Conservation (phyloP, 257 asterid genomes). For the Fraxinus anomala region DNA sequence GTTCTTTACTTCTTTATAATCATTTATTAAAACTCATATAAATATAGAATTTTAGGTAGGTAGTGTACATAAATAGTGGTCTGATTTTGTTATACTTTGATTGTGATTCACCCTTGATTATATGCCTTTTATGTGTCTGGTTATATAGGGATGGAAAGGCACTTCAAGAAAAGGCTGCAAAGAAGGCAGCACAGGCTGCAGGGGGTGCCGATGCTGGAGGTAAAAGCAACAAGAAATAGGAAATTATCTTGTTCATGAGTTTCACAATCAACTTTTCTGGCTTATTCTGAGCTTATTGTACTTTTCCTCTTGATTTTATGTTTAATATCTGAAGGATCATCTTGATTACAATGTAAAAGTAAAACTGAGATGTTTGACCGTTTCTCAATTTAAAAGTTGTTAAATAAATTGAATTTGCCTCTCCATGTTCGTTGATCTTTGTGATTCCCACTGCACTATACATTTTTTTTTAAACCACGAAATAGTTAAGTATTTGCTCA, state of each 20-base stretch:
- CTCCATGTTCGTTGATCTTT: background rate
- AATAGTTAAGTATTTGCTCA: background rate
- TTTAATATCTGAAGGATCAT: background rate
- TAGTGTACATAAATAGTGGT: background rate
- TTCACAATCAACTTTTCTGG: constrained; percentile 13
- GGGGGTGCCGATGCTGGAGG: constrained; percentile 61
- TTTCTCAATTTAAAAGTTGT: background rate
- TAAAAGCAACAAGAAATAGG: constrained; percentile 71
- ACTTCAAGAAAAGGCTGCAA: constrained; percentile 80
- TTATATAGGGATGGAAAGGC: constrained; percentile 78
- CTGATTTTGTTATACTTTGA: background rate
- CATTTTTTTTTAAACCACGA: no score
- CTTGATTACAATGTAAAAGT: background rate
- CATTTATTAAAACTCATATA: background rate
- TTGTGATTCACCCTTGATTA: constrained; percentile 5
- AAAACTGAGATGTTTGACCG: background rate
- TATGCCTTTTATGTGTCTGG: constrained; percentile 11
- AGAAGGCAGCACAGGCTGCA: constrained; percentile 67
- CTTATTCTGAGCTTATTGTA: constrained; percentile 11
- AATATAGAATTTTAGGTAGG: background rate
- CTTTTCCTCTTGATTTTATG: background rate
- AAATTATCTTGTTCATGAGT: constrained; percentile 13
- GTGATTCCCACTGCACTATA: background rate
- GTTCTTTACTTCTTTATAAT: background rate
- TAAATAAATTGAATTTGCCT: background rate